phyloP scores from a whole-genome alignment of 257 asterid species.

The Solanum chilense region DNA sequence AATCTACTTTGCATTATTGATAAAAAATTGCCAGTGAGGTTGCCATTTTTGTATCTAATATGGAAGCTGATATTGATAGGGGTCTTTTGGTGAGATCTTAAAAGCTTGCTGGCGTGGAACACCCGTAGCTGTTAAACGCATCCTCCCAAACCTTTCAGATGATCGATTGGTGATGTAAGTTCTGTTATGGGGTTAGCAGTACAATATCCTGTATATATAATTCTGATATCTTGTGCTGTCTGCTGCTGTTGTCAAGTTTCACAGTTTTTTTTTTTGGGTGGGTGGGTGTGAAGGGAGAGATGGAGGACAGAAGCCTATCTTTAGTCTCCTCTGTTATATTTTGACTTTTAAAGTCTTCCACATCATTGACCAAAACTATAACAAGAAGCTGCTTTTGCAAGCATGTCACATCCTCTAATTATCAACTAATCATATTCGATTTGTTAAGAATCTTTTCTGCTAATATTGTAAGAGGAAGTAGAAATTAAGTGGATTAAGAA shows the following conservation, averaged over 20 bases:
- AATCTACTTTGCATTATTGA: background rate
- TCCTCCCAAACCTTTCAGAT: conserved; percentile 94
- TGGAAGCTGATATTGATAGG: conserved; percentile 42
- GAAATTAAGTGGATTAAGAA: background rate
- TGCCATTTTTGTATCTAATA: background rate
- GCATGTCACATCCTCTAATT: background rate
- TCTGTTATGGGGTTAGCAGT: background rate
- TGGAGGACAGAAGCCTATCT: background rate
- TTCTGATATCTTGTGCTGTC: background rate
- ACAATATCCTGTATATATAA: background rate
- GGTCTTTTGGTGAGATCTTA: conserved; percentile 97
- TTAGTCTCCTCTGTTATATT: background rate
- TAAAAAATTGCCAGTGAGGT: background rate
- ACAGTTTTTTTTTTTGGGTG: background rate
- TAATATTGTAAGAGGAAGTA: background rate
- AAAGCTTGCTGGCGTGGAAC: conserved; percentile 97
- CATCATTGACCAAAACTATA: background rate
- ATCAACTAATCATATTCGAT: background rate
- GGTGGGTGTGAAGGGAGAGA: background rate
- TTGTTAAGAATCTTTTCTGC: background rate
- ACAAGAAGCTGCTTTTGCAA: background rate
- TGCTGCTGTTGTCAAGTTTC: background rate
- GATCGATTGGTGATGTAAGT: conserved; percentile 91
- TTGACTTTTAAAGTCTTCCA: background rate
- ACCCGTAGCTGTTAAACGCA: conserved; percentile 94